Evolutionary conservation across 1,284 basidiomycete species (phyloP).

Genomic region (Ustilago vetiveriae): DNA sequence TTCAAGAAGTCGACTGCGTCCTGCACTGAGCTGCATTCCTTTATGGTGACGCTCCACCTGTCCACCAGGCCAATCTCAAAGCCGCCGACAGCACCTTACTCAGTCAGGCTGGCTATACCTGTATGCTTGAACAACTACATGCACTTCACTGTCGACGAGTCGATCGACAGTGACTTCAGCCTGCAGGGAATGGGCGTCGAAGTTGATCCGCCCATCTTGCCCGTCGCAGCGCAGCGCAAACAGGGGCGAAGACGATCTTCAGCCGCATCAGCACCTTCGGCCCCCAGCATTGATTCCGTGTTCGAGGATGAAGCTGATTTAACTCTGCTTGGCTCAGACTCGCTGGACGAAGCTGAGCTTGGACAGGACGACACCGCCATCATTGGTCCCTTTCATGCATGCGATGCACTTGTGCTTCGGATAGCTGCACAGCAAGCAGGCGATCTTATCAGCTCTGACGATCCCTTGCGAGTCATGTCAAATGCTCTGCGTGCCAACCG

Average conservation of each 20-base stretch:
- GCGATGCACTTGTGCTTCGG: slow-evolving; percentile 32
- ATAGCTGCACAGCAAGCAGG: slow-evolving; percentile 29
- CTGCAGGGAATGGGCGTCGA: slow-evolving; percentile 32
- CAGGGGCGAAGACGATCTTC: slow-evolving; percentile 2
- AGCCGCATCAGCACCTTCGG: slow-evolving; percentile 4
- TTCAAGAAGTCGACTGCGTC: slow-evolving; percentile 1
- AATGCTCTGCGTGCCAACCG: slow-evolving; percentile 22
- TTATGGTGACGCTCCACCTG: slow-evolving; percentile 33
- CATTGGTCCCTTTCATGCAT: slow-evolving; percentile 35
- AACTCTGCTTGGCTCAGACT: slow-evolving; percentile 15
- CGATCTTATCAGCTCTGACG: slow-evolving; percentile 1
- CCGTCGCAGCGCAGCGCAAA: slow-evolving; percentile 7
- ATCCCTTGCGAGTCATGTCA: neutral
- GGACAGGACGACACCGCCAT: slow-evolving; percentile 32
- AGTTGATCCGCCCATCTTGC: slow-evolving; percentile 35
- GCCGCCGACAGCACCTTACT: slow-evolving; percentile 21
- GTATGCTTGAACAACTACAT: slow-evolving; percentile 43
- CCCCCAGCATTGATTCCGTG: slow-evolving; percentile 9
- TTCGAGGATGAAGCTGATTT: slow-evolving; percentile 32
- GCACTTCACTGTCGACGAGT: slow-evolving; percentile 38
- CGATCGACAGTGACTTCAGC: slow-evolving; percentile 14
- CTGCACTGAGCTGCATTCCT: neutral
- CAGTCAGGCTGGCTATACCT: slow-evolving; percentile 24
- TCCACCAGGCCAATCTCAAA: slow-evolving; percentile 1
- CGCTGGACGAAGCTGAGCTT: slow-evolving; percentile 9